phyloP scores from a whole-genome alignment of 1,139 yeast genomes.

The Yamadazyma diddensiae region DNA sequence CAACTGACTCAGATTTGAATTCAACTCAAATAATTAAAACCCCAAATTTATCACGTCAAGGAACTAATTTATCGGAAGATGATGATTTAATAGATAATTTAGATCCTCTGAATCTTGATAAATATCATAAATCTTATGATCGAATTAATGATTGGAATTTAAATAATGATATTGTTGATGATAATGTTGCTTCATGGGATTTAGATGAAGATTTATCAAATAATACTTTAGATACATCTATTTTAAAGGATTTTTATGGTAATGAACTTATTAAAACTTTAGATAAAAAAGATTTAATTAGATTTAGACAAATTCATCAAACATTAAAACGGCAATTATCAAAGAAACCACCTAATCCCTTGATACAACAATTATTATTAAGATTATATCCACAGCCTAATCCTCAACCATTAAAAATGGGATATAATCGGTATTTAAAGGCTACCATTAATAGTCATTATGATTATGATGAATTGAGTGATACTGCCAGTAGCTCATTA shows the following conservation, averaged over 20 bases:
- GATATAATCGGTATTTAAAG: slow-evolving; percentile 9
- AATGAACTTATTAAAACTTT: slow-evolving; percentile 31
- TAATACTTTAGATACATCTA: slow-evolving; percentile 13
- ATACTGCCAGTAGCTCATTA: slow-evolving; percentile 21
- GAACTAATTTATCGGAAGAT: neutral
- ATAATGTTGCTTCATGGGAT: slow-evolving; percentile 47
- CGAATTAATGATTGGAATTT: slow-evolving; percentile 18
- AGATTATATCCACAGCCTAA: slow-evolving; percentile 9
- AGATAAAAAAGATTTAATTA: slow-evolving; percentile 24
- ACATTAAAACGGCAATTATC: slow-evolving; percentile 19
- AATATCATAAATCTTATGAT: slow-evolving; percentile 10
- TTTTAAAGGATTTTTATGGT: slow-evolving; percentile 29
- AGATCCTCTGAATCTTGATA: slow-evolving; percentile 14
- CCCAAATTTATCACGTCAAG: neutral
- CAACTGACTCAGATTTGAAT: slow-evolving; percentile 1
- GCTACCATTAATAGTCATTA: slow-evolving; percentile 9
- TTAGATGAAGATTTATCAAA: slow-evolving; percentile 33
- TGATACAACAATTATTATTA: slow-evolving; percentile 16
- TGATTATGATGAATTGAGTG: slow-evolving; percentile 14
- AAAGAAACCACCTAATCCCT: slow-evolving; percentile 14
- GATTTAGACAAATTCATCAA: slow-evolving; percentile 25
- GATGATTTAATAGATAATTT: slow-evolving; percentile 14
- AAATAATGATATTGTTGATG: slow-evolving; percentile 25
- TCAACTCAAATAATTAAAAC: neutral
- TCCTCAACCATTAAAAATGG: slow-evolving; percentile 6